Evolutionary conservation across 2,329 filamentous ascomycete species (phyloP).

Genomic region (Arthrobotrys conoides): DNA sequence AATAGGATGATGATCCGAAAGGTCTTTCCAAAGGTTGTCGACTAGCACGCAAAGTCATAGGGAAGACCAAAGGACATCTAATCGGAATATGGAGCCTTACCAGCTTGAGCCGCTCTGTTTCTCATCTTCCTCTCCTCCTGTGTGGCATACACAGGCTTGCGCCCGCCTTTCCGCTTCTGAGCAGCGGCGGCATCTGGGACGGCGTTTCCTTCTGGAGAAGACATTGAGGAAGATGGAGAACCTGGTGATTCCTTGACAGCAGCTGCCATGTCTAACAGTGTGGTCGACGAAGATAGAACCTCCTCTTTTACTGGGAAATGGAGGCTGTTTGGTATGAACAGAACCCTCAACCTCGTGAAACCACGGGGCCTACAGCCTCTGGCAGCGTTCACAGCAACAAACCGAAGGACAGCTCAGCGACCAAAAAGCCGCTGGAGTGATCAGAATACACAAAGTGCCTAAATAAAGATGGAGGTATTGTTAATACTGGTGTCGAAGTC

Average conservation of each 20-base stretch:
- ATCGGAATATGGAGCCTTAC: slow-evolving; percentile 56
- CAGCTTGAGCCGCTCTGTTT: slow-evolving; percentile 96
- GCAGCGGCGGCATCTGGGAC: slow-evolving; percentile 60
- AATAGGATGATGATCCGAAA: slow-evolving; percentile 15
- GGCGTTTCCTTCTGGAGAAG: slow-evolving; percentile 63
- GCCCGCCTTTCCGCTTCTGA: slow-evolving; percentile 95
- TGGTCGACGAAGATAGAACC: slow-evolving; percentile 33
- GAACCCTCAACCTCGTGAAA: slow-evolving; percentile 45
- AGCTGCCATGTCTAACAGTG: slow-evolving; percentile 61
- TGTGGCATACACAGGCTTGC: slow-evolving; percentile 98
- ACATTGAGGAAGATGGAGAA: slow-evolving; percentile 64
- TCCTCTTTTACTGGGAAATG: slow-evolving; percentile 43
- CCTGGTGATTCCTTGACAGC: slow-evolving; percentile 64
- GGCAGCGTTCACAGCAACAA: slow-evolving; percentile 41
- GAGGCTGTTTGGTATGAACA: slow-evolving; percentile 41
- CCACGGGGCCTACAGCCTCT: slow-evolving; percentile 55
- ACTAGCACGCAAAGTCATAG: slow-evolving; percentile 6
- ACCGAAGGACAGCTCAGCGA: slow-evolving; percentile 41
- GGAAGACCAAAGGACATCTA: slow-evolving; percentile 9
- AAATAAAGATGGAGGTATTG: slow-evolving; percentile 12
- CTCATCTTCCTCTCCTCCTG: slow-evolving; percentile 98
- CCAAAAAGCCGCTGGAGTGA: slow-evolving; percentile 38
- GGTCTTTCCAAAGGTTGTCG: slow-evolving; percentile 30
- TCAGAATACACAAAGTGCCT: slow-evolving; percentile 42
- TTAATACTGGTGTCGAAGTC: slow-evolving; percentile 41